Evolutionary conservation across 345 rosid species (phyloP).

Genomic region (Clausena lansium): DNA sequence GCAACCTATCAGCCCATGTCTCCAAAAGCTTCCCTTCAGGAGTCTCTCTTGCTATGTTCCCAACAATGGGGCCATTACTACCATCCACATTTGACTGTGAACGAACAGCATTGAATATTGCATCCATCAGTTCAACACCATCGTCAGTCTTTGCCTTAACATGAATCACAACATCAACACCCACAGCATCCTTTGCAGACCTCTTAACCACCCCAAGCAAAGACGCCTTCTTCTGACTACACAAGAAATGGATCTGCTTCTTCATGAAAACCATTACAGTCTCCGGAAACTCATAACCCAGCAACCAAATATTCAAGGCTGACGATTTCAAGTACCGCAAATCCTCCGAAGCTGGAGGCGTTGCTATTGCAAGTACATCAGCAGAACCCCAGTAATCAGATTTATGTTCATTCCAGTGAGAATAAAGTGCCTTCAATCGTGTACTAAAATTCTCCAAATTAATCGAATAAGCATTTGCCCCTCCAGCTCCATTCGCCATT

Average conservation of each 20-base stretch:
- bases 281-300: slow-evolving; percentile 95
- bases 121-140: slow-evolving; percentile 66
- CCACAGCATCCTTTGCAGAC: slow-evolving; percentile 64
- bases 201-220: slow-evolving; percentile 65
- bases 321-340: slow-evolving; percentile 84
- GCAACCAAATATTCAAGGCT: slow-evolving; percentile 82
- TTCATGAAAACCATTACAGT: slow-evolving; percentile 78
- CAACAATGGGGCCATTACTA: slow-evolving; percentile 49
- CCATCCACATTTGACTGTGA: slow-evolving; percentile 43
- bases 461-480: slow-evolving; percentile 50
- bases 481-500: slow-evolving; percentile 40
- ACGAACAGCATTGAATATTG: slow-evolving; percentile 55
- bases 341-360: slow-evolving; percentile 85
- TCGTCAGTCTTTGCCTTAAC: slow-evolving; percentile 70
- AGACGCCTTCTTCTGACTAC: slow-evolving; percentile 75
- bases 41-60: slow-evolving; percentile 68
- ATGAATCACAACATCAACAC: slow-evolving; percentile 62
- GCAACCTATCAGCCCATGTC: slow-evolving; percentile 68
- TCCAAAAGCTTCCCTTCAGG: slow-evolving; percentile 91
- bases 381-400: slow-evolving; percentile 68
- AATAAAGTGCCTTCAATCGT: slow-evolving; percentile 64
- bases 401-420: slow-evolving; percentile 60
- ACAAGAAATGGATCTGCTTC: slow-evolving; percentile 78
- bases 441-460: slow-evolving; percentile 52
- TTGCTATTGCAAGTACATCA: slow-evolving; percentile 65